phyloP scores from a whole-genome alignment of 306 rosid species.

The Sophora flavescens region DNA sequence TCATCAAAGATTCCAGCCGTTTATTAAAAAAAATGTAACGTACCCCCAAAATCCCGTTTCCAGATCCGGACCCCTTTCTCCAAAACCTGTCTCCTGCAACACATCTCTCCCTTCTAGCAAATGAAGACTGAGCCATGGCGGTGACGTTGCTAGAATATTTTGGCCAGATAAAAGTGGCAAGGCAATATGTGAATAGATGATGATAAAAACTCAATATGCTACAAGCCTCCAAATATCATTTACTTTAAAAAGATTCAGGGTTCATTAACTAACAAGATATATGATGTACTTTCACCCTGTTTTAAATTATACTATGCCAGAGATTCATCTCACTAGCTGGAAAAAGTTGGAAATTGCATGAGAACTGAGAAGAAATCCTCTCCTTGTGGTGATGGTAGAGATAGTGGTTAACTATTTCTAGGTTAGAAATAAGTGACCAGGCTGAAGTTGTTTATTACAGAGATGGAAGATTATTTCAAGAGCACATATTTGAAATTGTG shows the following conservation, averaged over 20 bases:
- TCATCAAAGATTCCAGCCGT: no score
- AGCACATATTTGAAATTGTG: neutral
- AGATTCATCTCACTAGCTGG: neutral
- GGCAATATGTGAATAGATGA: conserved; percentile 19
- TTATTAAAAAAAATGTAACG: no score
- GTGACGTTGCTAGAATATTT: no score
- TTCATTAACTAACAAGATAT: no score
- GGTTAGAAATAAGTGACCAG: neutral
- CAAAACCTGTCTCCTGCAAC: no score
- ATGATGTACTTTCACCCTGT: neutral
- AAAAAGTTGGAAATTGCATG: neutral
- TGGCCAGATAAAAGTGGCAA: conserved; percentile 22
- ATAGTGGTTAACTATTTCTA: neutral
- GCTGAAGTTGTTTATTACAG: neutral
- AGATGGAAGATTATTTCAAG: neutral
- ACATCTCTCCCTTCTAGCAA: no score
- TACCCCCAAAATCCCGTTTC: no score
- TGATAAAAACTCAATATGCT: neutral
- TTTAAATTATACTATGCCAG: neutral
- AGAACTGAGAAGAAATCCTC: neutral
- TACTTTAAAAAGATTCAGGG: neutral
- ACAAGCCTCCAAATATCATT: neutral
- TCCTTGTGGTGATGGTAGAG: neutral
- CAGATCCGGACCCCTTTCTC: no score
- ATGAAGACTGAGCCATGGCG: no score